Evolutionary conservation across 306 rosid species (phyloP).

Genomic region (Cicer cuneatum): DNA sequence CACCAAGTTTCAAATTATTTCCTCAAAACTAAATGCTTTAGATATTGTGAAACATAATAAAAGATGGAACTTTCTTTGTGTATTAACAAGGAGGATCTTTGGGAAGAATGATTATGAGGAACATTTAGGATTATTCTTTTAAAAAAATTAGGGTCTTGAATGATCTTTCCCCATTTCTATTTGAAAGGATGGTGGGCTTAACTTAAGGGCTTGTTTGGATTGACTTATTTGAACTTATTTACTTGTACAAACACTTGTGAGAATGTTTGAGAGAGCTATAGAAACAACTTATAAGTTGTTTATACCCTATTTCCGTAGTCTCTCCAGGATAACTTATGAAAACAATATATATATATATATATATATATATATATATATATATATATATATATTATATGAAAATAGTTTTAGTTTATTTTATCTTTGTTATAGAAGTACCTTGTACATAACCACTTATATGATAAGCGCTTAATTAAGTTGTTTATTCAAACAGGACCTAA

Average conservation of each 20-base stretch:
- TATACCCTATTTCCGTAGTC: no score
- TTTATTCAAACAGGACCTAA: background rate
- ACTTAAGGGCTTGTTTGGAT: background rate
- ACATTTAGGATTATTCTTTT: background rate
- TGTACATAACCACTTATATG: no score
- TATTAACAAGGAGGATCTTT: background rate
- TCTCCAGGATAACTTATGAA: no score
- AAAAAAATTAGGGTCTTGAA: constrained; percentile 2
- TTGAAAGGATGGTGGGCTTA: constrained; percentile 10
- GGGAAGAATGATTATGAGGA: constrained; percentile 3
- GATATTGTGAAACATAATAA: background rate
- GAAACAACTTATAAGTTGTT: no score
- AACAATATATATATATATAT: no score
- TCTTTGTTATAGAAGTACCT: no score
- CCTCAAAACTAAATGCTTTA: constrained; percentile 7
- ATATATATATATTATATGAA: no score
- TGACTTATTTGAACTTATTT: no score
- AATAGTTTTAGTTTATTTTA: no score
- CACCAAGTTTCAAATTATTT: constrained; percentile 2
- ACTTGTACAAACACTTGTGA: no score
- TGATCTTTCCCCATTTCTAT: constrained; percentile 4
- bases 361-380: no score
- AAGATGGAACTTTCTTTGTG: background rate
- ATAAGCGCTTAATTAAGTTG: background rate
- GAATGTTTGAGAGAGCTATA: no score